These are phyloP conservation scores for Tuber calosporum DNA, from an alignment of 495 filamentous ascomycete species.

Conservation along the genomic window DNA sequence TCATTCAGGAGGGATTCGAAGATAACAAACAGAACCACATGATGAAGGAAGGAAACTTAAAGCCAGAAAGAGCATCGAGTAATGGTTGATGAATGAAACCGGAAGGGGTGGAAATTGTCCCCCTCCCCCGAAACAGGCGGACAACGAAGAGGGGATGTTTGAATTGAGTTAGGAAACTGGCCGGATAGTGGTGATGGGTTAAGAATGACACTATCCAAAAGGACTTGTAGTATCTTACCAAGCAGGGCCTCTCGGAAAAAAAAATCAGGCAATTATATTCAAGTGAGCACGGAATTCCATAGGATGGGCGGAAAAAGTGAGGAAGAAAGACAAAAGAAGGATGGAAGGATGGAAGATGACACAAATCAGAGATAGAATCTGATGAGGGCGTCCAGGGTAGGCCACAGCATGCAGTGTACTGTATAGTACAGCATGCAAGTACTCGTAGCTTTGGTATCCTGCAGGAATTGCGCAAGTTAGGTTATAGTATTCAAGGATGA, in stretches of 20 bases:
- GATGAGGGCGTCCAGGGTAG: background rate
- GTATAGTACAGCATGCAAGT: constrained; percentile 2
- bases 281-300: background rate
- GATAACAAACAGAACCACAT: constrained; percentile 34
- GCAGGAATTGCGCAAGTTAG: constrained; percentile 5
- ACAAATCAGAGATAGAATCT: background rate
- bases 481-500: background rate
- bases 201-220: background rate
- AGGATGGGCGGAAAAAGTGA: background rate
- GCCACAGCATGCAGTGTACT: background rate
- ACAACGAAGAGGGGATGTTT: background rate
- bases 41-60: constrained; percentile 20
- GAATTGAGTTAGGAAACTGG: constrained; percentile 1
- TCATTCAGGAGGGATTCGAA: constrained; percentile 21
- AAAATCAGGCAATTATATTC: background rate
- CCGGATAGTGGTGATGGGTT: background rate
- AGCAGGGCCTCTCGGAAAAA: background rate
- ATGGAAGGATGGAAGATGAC: background rate
- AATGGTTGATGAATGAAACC: background rate
- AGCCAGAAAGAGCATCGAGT: constrained; percentile 14
- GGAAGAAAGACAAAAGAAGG: background rate
- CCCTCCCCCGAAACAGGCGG: background rate
- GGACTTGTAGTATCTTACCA: constrained; percentile 1
- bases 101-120: constrained; percentile 7
- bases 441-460: constrained; percentile 1